These are phyloP conservation scores for Kwoniella sp. DNA, from an alignment of 768 basidiomycete species.

Conservation along the genomic window DNA sequence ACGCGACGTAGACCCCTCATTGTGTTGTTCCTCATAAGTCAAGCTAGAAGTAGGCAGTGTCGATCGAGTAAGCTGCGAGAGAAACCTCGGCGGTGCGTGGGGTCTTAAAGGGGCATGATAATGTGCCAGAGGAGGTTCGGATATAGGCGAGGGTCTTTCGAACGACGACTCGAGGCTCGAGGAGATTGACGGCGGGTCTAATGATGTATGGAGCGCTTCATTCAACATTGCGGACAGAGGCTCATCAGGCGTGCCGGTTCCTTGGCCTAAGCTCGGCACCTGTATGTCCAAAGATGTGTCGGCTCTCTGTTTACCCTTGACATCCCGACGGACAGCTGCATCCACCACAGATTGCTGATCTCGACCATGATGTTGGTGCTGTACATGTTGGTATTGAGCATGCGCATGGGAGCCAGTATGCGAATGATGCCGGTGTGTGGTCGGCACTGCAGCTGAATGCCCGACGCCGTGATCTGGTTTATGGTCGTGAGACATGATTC, in stretches of 20 bases:
- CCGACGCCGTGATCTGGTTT: neutral
- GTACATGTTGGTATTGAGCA: neutral
- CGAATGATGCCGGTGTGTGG: conserved; percentile 6
- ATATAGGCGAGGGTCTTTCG: conserved; percentile 27
- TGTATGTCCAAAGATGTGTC: neutral
- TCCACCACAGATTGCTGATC: conserved; percentile 6
- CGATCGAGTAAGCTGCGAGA: conserved; percentile 43
- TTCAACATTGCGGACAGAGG: conserved; percentile 24
- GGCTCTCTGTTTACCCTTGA: conserved; percentile 25
- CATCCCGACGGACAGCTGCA: conserved; percentile 1
- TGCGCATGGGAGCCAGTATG: conserved; percentile 5
- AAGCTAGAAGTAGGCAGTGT: conserved; percentile 45
- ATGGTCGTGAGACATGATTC: conserved; percentile 15
- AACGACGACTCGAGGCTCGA: conserved; percentile 26
- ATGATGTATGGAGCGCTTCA: conserved; percentile 26
- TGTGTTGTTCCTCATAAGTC: conserved; percentile 25
- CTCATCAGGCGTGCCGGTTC: conserved; percentile 19
- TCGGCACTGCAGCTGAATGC: neutral
- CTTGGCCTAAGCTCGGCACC: neutral
- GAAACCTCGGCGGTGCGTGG: conserved; percentile 27
- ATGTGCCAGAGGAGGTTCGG: conserved; percentile 40
- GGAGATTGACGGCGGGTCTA: conserved; percentile 21
- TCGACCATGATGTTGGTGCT: conserved; percentile 1
- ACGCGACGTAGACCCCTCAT: neutral
- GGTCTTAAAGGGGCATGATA: conserved; percentile 27